Conservation (phyloP, 139 green algal species). For the Volvox reticuliferus region DNA sequence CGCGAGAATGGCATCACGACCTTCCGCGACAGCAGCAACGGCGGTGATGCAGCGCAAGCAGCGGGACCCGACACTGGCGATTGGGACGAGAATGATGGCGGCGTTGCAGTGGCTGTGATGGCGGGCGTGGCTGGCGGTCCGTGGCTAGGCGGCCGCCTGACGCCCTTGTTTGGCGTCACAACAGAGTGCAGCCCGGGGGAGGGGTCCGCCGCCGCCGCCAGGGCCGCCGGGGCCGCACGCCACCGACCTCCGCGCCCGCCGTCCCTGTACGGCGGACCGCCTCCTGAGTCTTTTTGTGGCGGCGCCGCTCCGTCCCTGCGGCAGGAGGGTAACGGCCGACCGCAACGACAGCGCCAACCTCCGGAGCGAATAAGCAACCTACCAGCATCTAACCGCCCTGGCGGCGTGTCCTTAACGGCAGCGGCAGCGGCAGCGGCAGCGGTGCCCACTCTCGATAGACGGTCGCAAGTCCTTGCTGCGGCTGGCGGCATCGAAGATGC, state of each 20-base stretch:
- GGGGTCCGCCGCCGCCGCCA: background rate
- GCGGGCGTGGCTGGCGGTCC: background rate
- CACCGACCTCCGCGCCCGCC: background rate
- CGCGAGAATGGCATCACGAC: background rate
- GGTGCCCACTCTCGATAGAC: background rate
- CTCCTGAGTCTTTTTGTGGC: background rate
- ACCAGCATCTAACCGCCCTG: background rate
- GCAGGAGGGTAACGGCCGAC: background rate
- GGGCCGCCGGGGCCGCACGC: background rate
- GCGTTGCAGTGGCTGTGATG: background rate
- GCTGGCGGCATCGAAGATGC: background rate
- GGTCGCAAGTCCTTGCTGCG: background rate
- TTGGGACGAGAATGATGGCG: constrained; percentile 5
- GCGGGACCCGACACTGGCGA: background rate
- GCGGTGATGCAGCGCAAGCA: background rate
- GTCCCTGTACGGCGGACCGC: background rate
- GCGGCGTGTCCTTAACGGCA: background rate
- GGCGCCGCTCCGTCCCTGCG: background rate
- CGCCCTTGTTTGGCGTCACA: background rate
- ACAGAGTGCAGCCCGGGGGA: background rate
- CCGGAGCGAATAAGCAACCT: background rate
- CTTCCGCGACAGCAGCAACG: background rate
- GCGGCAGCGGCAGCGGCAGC: background rate
- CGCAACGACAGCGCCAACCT: background rate
- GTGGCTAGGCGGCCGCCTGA: background rate